A percentile compares a stretch with the other conserved stretches of the same genome.
These are phyloP conservation scores for Ganoderma resinaceum DNA, from an alignment of 1,284 basidiomycete species.

Conservation along the genomic window DNA sequence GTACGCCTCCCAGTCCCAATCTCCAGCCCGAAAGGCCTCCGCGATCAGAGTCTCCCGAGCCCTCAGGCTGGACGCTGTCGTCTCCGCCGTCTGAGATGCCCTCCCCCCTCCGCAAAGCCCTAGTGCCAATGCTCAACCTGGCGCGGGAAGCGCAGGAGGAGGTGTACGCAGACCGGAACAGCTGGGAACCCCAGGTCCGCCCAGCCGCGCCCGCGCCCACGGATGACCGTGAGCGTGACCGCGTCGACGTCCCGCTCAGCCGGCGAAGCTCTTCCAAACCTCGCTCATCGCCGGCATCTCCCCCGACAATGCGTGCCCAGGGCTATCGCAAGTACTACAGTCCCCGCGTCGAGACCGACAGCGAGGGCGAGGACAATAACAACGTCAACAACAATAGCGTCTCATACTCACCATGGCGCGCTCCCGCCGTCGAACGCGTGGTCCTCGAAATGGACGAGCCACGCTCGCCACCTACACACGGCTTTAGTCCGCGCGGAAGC, in stretches of 20 bases:
- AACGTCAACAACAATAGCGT: slow-evolving; percentile 4
- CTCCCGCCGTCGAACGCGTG: slow-evolving; percentile 19
- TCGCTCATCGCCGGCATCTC: slow-evolving; percentile 23
- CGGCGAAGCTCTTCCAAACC: slow-evolving; percentile 25
- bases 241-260: slow-evolving; percentile 13
- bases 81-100: slow-evolving; percentile 30
- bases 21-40: slow-evolving; percentile 28
- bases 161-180: slow-evolving; percentile 11
- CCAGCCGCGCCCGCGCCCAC: slow-evolving; percentile 8
- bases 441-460: slow-evolving; percentile 16
- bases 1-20: slow-evolving; percentile 26
- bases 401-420: slow-evolving; percentile 20
- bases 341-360: slow-evolving; percentile 30
- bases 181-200: slow-evolving; percentile 7
- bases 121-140: slow-evolving; percentile 27
- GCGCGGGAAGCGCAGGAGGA: slow-evolving; percentile 28
- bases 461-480: slow-evolving; percentile 3
- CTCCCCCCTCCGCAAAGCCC: slow-evolving; percentile 25
- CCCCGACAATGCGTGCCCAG: slow-evolving; percentile 20
- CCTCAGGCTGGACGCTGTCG: slow-evolving; percentile 31
- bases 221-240: slow-evolving; percentile 12
- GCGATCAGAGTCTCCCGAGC: slow-evolving; percentile 26
- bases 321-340: slow-evolving; percentile 25
- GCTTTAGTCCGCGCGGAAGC: slow-evolving; percentile 14
- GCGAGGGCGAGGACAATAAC: slow-evolving; percentile 24